Percentiles rank a stretch among this genome's conserved stretches.
These are phyloP conservation scores for Nicotiana benthamiana DNA, from an alignment of 257 asterid species.

Conservation along the genomic window DNA sequence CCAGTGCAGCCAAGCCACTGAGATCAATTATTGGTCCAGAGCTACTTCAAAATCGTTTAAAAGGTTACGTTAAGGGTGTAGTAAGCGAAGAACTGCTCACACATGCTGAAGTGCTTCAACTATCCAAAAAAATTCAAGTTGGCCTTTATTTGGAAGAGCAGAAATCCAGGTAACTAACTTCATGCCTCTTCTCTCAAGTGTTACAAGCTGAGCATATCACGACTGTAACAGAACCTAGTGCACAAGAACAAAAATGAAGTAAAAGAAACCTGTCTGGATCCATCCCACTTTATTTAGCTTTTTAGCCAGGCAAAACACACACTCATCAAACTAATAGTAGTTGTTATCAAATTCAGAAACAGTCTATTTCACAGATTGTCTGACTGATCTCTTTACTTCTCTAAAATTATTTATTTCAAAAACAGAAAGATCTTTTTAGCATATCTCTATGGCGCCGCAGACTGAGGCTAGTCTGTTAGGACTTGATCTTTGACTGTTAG, in stretches of 20 bases:
- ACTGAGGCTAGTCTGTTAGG: too few relatives aligned
- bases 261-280: neutral
- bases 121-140: constrained; percentile 55
- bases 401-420: neutral
- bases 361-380: neutral
- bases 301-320: neutral
- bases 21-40: constrained; percentile 41
- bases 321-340: neutral
- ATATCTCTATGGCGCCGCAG: too few relatives aligned
- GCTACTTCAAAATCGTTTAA: constrained; percentile 48
- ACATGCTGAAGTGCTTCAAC: constrained; percentile 71
- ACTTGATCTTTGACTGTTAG: too few relatives aligned
- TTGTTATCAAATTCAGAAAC: neutral
- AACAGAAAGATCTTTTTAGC: neutral
- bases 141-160: constrained; percentile 73
- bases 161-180: constrained; percentile 42
- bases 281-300: neutral
- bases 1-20: constrained; percentile 22
- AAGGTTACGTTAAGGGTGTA: constrained; percentile 65
- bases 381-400: neutral
- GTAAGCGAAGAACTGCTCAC: constrained; percentile 62
- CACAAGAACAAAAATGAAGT: neutral
- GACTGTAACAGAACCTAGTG: neutral
- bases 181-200: neutral
- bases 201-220: neutral